Conservation (phyloP, 2,329 filamentous ascomycete genomes). For the Aspergillus hortae region DNA sequence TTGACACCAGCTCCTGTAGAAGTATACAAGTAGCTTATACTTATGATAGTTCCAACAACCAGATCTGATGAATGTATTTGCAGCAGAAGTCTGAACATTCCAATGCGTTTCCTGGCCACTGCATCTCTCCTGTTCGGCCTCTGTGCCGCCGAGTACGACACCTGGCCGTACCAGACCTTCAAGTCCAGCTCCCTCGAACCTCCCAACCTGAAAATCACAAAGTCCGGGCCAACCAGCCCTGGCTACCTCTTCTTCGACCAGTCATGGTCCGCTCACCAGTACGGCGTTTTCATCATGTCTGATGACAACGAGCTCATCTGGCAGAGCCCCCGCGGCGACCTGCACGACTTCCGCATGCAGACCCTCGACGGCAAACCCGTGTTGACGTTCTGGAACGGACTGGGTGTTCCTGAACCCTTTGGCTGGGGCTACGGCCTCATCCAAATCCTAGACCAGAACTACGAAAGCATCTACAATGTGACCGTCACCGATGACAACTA, state of each 20-base stretch:
- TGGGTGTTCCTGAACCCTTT: conserved; percentile 13
- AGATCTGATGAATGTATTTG: too few species aligned
- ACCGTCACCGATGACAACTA: conserved; percentile 16
- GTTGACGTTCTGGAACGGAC: conserved; percentile 24
- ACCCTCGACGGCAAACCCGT: conserved; percentile 22
- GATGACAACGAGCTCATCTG: conserved; percentile 23
- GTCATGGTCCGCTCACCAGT: background rate
- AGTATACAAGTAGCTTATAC: too few species aligned
- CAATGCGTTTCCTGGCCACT: background rate
- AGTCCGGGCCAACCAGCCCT: background rate
- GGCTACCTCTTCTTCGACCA: background rate
- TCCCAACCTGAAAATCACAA: background rate
- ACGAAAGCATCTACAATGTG: conserved; percentile 24
- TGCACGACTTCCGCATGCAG: conserved; percentile 23
- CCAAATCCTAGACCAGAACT: conserved; percentile 24
- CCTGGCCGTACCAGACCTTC: background rate
- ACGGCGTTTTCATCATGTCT: conserved; percentile 20
- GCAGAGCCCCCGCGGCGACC: conserved; percentile 20
- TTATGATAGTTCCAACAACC: too few species aligned
- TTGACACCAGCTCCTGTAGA: background rate
- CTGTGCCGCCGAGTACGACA: background rate
- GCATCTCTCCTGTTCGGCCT: background rate
- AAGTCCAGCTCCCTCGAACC: background rate
- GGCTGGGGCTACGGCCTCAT: conserved; percentile 22
- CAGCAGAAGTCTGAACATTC: background rate